A percentile compares a stretch with the other conserved stretches of the same genome.
Evolutionary conservation across 352 stramenopile genomes (phyloP).

Genomic region (Globisporangium takayamanum): DNA sequence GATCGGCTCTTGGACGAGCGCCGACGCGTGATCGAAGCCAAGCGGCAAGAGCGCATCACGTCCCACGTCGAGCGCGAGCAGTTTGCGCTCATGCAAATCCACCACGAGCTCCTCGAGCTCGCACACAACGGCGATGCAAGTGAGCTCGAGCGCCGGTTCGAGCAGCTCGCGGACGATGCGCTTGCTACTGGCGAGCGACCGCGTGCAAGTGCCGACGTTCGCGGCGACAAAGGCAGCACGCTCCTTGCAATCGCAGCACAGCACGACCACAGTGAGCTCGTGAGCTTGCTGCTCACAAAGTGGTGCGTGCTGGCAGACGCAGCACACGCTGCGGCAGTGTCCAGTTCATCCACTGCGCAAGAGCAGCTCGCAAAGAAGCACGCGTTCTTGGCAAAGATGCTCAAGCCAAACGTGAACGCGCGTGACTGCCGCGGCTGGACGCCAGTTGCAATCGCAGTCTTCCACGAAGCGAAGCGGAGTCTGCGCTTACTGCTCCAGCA

Average conservation of each 20-base stretch:
- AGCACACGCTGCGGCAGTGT: slow-evolving; percentile 19
- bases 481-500: slow-evolving; percentile 69
- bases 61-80: slow-evolving; percentile 83
- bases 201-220: slow-evolving; percentile 60
- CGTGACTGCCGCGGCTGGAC: slow-evolving; percentile 85
- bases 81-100: slow-evolving; percentile 76
- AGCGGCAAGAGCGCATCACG: slow-evolving; percentile 81
- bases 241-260: slow-evolving; percentile 70
- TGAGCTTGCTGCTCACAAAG: slow-evolving; percentile 51
- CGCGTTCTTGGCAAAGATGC: slow-evolving; percentile 34
- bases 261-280: slow-evolving; percentile 56
- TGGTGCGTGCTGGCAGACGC: slow-evolving; percentile 34
- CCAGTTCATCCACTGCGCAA: slow-evolving; percentile 17
- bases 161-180: slow-evolving; percentile 71
- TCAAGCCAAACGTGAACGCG: slow-evolving; percentile 66
- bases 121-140: slow-evolving; percentile 35
- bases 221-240: slow-evolving; percentile 74
- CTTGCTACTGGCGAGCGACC: slow-evolving; percentile 49
- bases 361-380: slow-evolving; percentile 22
- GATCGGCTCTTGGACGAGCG: slow-evolving; percentile 60
- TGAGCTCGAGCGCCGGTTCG: slow-evolving; percentile 46
- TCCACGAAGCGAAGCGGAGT: slow-evolving; percentile 78
- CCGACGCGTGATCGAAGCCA: slow-evolving; percentile 56
- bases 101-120: slow-evolving; percentile 65
- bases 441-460: slow-evolving; percentile 76